Percentiles rank a stretch among this genome's conserved stretches.
Evolutionary conservation across 495 filamentous ascomycete genomes (phyloP).

Genomic region (Astrocystis sublimbata): DNA sequence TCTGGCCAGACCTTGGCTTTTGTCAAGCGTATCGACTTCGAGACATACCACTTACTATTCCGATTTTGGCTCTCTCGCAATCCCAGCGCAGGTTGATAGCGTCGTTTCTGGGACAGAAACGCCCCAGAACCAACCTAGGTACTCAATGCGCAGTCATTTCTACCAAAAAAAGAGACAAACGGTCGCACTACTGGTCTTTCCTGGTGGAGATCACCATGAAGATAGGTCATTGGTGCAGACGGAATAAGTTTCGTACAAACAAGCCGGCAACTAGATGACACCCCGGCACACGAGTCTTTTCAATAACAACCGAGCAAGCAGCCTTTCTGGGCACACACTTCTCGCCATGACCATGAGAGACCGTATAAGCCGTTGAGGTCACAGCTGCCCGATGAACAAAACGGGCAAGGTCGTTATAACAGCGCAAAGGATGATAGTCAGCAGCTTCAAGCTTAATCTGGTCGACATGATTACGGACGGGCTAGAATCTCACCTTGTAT

Average conservation of each 20-base stretch:
- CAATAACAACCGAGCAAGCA: background rate
- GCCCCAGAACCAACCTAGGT: background rate
- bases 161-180: background rate
- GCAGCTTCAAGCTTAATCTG: background rate
- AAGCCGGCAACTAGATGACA: background rate
- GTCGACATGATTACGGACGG: background rate
- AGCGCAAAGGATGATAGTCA: background rate
- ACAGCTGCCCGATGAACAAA: background rate
- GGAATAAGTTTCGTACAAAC: background rate
- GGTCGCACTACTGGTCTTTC: background rate
- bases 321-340: slow-evolving; percentile 2
- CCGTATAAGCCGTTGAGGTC: background rate
- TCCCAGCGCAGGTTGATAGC: slow-evolving; percentile 7
- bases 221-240: background rate
- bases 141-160: background rate
- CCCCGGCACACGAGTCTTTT: background rate
- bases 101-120: background rate
- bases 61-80: slow-evolving; percentile 5
- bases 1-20: slow-evolving; percentile 1
- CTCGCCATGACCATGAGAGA: background rate
- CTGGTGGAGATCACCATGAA: background rate
- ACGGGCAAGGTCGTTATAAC: background rate
- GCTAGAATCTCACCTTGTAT: background rate
- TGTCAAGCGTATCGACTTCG: background rate
- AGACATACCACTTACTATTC: slow-evolving; percentile 1